Evolutionary conservation across 2,329 filamentous ascomycete genomes (phyloP), one percentile per base, ranked within the genome.

Genomic region (Aspergillus eucalypticola): DNA sequence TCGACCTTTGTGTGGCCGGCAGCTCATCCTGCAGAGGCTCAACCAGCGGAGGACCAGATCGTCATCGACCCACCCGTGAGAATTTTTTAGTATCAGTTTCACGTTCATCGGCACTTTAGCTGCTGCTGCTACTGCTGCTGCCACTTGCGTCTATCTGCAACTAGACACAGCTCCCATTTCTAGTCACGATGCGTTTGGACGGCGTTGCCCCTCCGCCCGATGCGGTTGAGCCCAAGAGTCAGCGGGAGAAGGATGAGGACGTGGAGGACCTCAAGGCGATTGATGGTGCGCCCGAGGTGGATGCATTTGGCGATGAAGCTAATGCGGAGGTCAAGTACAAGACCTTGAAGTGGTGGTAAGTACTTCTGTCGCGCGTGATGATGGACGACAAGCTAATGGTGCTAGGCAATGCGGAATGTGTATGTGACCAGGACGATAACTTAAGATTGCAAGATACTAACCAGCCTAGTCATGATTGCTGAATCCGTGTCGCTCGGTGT

Each of bases 401-500:
- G 71, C 50, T 39, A 66, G 75, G 74, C 73, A 79, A 65, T 71
- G 71, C 32, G 72, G 73, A 59, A 68, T 77, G 66, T 72, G 75
- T 77, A 71, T 27, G 63, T 61, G 8, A 35, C 10, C 23, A 13
- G 25, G 8, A 25, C 11, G 23, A 19, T 49, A 17, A 15, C 25
- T 51, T 29, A 10, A 10, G n/a, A 21, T 6, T 35, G 25, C 13
- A 15, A 35, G 5, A 17, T 17, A 25, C 57, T 46, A 52, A 58
- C 27, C 23, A 8, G 6, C 39, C 6, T 44, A 72, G 76, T 84
- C 59, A 84, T 85, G 80, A 79, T 85, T 23, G 83, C 83, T 3
- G 83, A 85, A 67, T 84, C 82, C 15, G 80, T 85, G 35, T 84
- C 81, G 11, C 75, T 86, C 1, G 84, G 84, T 13, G 81, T 85